Evolutionary conservation across 345 rosid species (phyloP), one percentile per base, ranked within the genome.

Genomic region (Zanthoxylum bungeanum): DNA sequence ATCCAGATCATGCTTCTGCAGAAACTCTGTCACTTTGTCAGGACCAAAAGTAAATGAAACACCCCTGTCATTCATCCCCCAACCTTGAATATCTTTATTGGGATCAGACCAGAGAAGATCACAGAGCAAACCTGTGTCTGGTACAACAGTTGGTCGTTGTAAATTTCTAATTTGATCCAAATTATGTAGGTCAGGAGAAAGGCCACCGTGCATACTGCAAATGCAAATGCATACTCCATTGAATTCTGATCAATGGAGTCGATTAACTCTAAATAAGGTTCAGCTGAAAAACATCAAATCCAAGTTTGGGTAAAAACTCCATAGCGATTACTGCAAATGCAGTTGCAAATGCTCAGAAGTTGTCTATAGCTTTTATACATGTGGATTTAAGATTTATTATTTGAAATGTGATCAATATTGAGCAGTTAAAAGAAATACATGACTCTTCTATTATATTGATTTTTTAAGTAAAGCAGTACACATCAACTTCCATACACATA

Each of bases 181-280:
- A 69, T 76, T 59, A 70, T 82, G 69, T 25, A 91, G 75, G 47
- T 86, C 93, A n/a, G 94, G 97, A 39, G 97, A 91, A 77, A 91
- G 86, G 64, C 97, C 95, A 30, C 95, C 97, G 64, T 89, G 97
- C 97, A 91, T 91, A 83, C 95, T n/a, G n/a, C n/a, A n/a, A n/a
- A n/a, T n/a, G n/a, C n/a, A n/a, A n/a, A n/a, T n/a, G n/a, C n/a
- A n/a, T n/a, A n/a, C n/a, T n/a, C n/a, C n/a, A n/a, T 5, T n/a
- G 24, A 33, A 66, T 25, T 66, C 59, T n/a, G 44, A n/a, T 51
- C 28, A 21, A 33, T n/a, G 44, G 21, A 50, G 44, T 17, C 44
- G 28, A 21, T 37, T 24, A 34, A 49, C 58, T 66, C 44, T 19
- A 30, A n/a, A 47, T 40, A 19, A 66, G 58, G 4, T 62, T 22